These are phyloP conservation scores for Pyrenophora teres DNA, from an alignment of 2,329 filamentous ascomycete genomes.

Conservation along the genomic window DNA sequence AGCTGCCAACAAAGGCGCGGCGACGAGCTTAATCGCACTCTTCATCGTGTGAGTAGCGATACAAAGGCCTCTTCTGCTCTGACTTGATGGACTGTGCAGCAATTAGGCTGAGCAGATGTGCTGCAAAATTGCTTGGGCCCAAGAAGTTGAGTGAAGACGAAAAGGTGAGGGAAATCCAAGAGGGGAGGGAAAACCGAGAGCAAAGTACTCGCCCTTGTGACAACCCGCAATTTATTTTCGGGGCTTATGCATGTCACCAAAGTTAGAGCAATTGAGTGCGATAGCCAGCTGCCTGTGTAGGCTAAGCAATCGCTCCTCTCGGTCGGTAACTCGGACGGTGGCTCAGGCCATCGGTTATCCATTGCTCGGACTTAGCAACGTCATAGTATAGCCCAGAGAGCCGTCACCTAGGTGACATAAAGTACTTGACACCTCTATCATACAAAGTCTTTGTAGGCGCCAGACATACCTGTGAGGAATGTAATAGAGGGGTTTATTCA, in stretches of 20 bases:
- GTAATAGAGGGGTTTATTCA: too few relatives aligned
- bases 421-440: too few relatives aligned
- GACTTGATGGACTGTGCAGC: not conserved
- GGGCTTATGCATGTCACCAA: slow-evolving; percentile 1
- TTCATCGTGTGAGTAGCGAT: slow-evolving; percentile 12
- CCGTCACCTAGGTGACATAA: too few relatives aligned
- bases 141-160: not conserved
- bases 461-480: too few relatives aligned
- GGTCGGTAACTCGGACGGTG: slow-evolving; percentile 7
- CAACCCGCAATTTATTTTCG: not conserved
- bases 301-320: slow-evolving; percentile 9
- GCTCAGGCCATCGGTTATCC: not conserved
- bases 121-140: too few relatives aligned
- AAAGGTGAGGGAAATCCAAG: not conserved
- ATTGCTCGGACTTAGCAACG: slow-evolving; percentile 12
- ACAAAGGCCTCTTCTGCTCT: not conserved
- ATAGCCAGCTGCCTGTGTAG: slow-evolving; percentile 9
- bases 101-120: not conserved
- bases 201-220: not conserved
- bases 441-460: too few relatives aligned
- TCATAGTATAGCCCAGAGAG: not conserved
- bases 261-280: not conserved
- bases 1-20: slow-evolving; percentile 26
- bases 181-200: not conserved
- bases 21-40: slow-evolving; percentile 12